Conservation (phyloP, 306 rosid genomes). For the Trichosanthes cucumerina region DNA sequence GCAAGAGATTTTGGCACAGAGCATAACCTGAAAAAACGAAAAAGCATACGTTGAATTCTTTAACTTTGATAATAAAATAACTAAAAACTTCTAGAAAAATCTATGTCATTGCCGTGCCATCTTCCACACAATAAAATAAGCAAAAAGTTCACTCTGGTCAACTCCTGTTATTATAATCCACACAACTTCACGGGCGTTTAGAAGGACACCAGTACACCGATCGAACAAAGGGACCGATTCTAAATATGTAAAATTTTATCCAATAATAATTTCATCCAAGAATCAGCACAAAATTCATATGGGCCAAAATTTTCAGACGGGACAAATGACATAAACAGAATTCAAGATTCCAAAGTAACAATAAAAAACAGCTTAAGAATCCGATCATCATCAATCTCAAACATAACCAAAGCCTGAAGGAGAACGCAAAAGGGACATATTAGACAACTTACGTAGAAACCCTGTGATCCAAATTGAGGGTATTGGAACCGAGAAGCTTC, state of each 20-base stretch:
- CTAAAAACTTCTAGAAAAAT: not conserved
- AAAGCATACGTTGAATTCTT: not conserved
- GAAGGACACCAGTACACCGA: not conserved
- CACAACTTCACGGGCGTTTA: not conserved
- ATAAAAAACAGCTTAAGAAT: not conserved
- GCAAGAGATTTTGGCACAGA: conserved; percentile 18
- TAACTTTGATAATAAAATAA: not conserved
- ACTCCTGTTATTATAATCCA: not conserved
- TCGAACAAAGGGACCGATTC: not conserved
- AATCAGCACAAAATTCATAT: not conserved
- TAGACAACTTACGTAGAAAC: conserved; percentile 32
- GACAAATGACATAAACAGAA: not conserved
- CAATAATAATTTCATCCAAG: not conserved
- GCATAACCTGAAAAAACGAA: conserved; percentile 26
- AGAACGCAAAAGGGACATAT: not conserved
- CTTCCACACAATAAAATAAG: not conserved
- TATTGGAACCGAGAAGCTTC: conserved; percentile 12
- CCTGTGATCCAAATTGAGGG: conserved; percentile 19
- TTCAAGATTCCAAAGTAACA: not conserved
- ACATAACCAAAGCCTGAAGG: not conserved
- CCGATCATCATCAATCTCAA: not conserved
- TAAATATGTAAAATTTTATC: not conserved
- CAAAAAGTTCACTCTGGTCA: not conserved
- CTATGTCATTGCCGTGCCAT: not conserved
- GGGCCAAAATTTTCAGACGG: not conserved